Conservation (phyloP, 495 filamentous ascomycete genomes). For the Trichoderma orchidacearum region DNA sequence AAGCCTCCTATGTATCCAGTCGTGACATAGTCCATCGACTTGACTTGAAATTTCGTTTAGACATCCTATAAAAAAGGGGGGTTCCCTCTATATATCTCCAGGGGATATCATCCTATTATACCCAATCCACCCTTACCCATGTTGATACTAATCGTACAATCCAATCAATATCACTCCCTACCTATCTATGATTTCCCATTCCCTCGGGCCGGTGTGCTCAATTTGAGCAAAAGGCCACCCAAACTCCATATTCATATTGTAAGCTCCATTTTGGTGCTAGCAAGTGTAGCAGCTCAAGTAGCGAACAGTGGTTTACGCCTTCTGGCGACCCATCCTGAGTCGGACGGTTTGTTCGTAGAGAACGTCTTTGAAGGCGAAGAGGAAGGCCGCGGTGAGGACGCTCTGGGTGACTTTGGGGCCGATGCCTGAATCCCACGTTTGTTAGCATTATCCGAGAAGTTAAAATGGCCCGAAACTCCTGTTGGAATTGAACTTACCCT, state of each 20-base stretch:
- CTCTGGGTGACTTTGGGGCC: conserved; percentile 92
- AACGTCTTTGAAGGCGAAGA: conserved; percentile 97
- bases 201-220: too few relatives aligned
- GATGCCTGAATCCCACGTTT: conserved; percentile 66
- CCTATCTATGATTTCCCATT: not conserved
- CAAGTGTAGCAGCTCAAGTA: not conserved
- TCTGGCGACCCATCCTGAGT: conserved; percentile 17
- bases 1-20: not conserved
- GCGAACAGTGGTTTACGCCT: not conserved
- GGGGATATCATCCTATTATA: not conserved
- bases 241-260: too few relatives aligned
- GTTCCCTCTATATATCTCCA: not conserved
- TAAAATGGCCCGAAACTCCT: too few relatives aligned
- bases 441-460: too few relatives aligned
- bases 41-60: not conserved
- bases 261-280: not conserved
- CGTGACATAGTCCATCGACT: not conserved
- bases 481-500: conserved; percentile 49
- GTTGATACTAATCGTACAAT: not conserved
- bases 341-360: conserved; percentile 41
- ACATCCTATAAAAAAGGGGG: not conserved
- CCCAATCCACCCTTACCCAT: not conserved
- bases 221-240: too few relatives aligned
- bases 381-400: conserved; percentile 87
- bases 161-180: not conserved